Base-by-base conservation (phyloP, 23 red algal species). In the Gracilaria domingensis region DNA sequence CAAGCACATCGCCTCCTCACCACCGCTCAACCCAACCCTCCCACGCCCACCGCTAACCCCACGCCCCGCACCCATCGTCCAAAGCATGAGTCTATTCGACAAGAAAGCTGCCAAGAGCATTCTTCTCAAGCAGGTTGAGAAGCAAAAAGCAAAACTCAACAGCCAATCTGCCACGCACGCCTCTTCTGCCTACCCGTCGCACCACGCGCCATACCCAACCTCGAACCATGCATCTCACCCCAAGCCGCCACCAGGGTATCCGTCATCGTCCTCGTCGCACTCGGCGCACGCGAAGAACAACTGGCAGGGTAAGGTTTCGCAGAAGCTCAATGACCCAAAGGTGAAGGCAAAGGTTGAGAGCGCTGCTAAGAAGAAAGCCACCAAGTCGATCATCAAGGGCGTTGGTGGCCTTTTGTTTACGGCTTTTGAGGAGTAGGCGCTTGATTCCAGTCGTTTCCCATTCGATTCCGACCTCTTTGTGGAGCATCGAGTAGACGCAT, bases 281-380 rank as follows among this genome's bases (percentile, higher is more conserved):
- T n/a, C 69, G 69, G 36, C 69, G 14, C 69, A 74, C 8, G 69
- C 18, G 1, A 74, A 74, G 37, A 74, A 74, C 12, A 44, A 74
- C 69, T 74, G 69, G 69, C 69, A 74, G 69, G 12, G 18, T 12
- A 74, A 74, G 69, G 5, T 74, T n/a, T 74, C 69, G 36, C 34
- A 45, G 5, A 74, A 74, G 39, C 69, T 74, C 16, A 38, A 74
- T n/a, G 36, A 74, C 69, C 69, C 69, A 16, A 12, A 36, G 20
- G 69, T 74, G 36, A 38, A 74, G 69, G 69, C 69, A 37, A 74
- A 74, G 69, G 69, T 45, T 37, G 36, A 74, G 69, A 74, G 45
- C 8, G 35, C 34, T 1, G 69, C 69, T 9, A 74, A 74, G 69
- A 74, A 45, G 34, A 74, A 74, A 36, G 69, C 39, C 7, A 42